Conservation (phyloP, 805 yeast genomes). For the Candida wancherniae region DNA sequence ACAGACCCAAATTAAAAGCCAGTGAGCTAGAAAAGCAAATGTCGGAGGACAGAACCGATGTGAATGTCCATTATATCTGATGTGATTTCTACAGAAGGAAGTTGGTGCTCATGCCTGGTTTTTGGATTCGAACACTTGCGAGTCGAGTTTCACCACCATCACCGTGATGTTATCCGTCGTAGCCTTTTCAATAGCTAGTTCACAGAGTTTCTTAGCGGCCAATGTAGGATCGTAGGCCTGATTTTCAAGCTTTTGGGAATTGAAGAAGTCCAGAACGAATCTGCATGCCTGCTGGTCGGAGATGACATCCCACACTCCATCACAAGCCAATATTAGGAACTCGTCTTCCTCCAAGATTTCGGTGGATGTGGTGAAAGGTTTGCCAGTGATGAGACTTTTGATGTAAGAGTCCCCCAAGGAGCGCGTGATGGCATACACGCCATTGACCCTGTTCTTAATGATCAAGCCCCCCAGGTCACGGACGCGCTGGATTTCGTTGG, state of each 20-base stretch:
- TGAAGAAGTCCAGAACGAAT: slow-evolving; percentile 47
- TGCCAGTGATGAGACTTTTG: slow-evolving; percentile 83
- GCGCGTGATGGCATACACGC: slow-evolving; percentile 90
- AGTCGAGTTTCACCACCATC: slow-evolving; percentile 70
- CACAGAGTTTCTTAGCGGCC: slow-evolving; percentile 66
- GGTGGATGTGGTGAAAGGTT: slow-evolving; percentile 88
- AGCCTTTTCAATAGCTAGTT: slow-evolving; percentile 67
- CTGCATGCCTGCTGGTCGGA: slow-evolving; percentile 81
- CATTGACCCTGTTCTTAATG: slow-evolving; percentile 89
- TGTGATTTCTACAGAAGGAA: too few species aligned
- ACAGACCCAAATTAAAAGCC: slow-evolving; percentile 33
- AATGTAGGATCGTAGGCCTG: slow-evolving; percentile 43
- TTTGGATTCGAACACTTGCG: slow-evolving; percentile 40
- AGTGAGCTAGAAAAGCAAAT: slow-evolving; percentile 1
- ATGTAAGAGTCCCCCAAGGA: slow-evolving; percentile 92
- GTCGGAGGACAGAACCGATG: background rate
- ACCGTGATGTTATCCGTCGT: slow-evolving; percentile 92
- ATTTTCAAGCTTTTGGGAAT: slow-evolving; percentile 21
- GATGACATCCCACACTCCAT: slow-evolving; percentile 95
- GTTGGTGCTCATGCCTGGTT: too few species aligned
- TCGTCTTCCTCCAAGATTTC: slow-evolving; percentile 64
- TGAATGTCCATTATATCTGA: too few species aligned
- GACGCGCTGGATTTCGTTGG: slow-evolving; percentile 69
- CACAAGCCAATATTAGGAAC: slow-evolving; percentile 87
- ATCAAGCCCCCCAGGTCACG: slow-evolving; percentile 79